Evolutionary conservation across 2,329 filamentous ascomycete species (phyloP), one percentile per base, ranked within the genome.

Genomic region (Talaromyces verruculosus): DNA sequence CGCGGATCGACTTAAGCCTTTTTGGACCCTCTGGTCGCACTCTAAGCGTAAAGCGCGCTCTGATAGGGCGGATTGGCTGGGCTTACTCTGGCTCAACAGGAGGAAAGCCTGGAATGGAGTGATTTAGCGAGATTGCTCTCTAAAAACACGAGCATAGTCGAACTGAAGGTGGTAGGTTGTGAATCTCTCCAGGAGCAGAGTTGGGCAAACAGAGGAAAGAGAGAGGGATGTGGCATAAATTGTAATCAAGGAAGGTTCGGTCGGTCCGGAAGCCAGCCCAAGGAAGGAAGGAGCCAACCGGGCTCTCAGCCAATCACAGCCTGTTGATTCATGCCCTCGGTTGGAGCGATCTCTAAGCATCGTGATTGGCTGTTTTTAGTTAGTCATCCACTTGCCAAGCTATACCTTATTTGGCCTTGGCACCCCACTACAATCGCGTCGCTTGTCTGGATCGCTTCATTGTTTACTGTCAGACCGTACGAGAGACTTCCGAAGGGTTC

Each of bases 371-470:
- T 15, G 6, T 3, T 33, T 4, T 1, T 6, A 10, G 13, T 30
- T 17, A 30, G 25, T 30, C 25, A 30, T 28, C 30, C 3, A 1
- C 30, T 2, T 22, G 51, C 30, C 51, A 57, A 39, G n/a, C 53
- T 57, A 37, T 37, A 57, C 53, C 33, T 39, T 25, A 57, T 57
- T 57, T 39, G 33, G 30, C 37, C 22, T 60, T 43, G 57, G 37
- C 39, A 19, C 37, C 17, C 25, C 7, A n/a, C 22, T 22, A 41
- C 49, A 43, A 45, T 45, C 57, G 15, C n/a, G 17, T n/a, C 28
- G 28, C 22, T 33, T 33, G 43, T 25, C 10, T 49, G 22, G 3
- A 25, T 39, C n/a, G 35, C 17, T 17, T 39, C 37, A 41, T 22
- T 17, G 19, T 58, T 30, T 37, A n/a, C 30, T 6, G 17, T 33